phyloP scores from a whole-genome alignment of 129 eudicot species.

The Flaveria brownii region DNA sequence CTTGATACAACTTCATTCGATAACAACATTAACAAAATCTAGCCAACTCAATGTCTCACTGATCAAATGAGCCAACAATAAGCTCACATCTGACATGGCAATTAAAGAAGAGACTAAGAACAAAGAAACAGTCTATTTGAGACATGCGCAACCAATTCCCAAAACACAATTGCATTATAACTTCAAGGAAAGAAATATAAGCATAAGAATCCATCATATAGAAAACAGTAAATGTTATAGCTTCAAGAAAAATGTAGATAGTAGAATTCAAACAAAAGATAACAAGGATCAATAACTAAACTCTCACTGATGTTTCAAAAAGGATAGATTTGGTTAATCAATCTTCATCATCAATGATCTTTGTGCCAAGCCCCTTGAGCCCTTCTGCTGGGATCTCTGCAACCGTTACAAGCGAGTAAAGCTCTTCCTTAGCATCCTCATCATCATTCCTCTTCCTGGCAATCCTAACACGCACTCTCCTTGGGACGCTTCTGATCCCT shows the following conservation, averaged over 20 bases:
- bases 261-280: slow-evolving; percentile 33
- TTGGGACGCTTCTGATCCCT: slow-evolving; percentile 73
- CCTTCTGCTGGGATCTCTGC: slow-evolving; percentile 68
- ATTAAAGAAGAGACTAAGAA: no score
- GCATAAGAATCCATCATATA: slow-evolving; percentile 26
- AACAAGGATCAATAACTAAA: slow-evolving; percentile 31
- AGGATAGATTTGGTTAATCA: slow-evolving; percentile 28
- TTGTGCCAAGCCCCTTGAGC: slow-evolving; percentile 66
- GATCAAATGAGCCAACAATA: no score
- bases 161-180: neutral
- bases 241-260: slow-evolving; percentile 28
- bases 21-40: no score
- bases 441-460: slow-evolving; percentile 78
- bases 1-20: no score
- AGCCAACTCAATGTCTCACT: no score
- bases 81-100: no score
- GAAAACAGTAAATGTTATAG: slow-evolving; percentile 26
- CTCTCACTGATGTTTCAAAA: slow-evolving; percentile 35
- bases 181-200: neutral
- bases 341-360: slow-evolving; percentile 64
- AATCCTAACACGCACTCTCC: slow-evolving; percentile 64
- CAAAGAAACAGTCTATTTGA: no score
- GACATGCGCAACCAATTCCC: slow-evolving; percentile 9
- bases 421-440: slow-evolving; percentile 77
- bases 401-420: slow-evolving; percentile 72